Evolutionary conservation across 305 asterid genomes (phyloP).

Genomic region (Solanum hybrid): DNA sequence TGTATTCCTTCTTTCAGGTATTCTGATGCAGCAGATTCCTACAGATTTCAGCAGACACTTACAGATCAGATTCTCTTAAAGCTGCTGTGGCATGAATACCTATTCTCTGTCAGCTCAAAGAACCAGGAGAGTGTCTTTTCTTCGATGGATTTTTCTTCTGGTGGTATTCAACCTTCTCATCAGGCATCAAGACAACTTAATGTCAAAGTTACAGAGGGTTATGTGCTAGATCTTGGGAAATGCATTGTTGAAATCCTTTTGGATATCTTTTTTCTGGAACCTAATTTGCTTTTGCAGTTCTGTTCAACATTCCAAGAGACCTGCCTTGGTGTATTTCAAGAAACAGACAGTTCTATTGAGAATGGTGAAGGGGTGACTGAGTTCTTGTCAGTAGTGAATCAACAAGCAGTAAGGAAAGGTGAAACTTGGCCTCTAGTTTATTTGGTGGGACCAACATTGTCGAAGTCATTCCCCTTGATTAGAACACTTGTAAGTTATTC

Average conservation of each 20-base stretch:
- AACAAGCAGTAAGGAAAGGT: constrained; percentile 58
- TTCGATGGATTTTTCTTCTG: constrained; percentile 28
- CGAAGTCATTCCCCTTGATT: constrained; percentile 45
- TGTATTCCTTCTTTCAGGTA: constrained; percentile 35
- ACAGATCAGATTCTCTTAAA: constrained; percentile 54
- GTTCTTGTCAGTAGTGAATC: constrained; percentile 53
- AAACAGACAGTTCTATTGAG: constrained; percentile 39
- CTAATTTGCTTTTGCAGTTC: constrained; percentile 51
- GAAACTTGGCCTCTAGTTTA: constrained; percentile 82
- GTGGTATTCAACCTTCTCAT: constrained; percentile 27
- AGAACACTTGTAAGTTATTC: constrained; percentile 55
- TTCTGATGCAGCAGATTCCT: constrained; percentile 44
- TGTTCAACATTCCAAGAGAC: constrained; percentile 54
- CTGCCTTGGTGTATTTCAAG: constrained; percentile 52
- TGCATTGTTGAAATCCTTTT: constrained; percentile 76
- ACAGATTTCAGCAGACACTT: constrained; percentile 39
- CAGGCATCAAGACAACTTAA: constrained; percentile 46
- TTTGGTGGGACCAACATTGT: constrained; percentile 70
- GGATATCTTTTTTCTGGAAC: constrained; percentile 40
- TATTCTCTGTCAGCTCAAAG: constrained; percentile 35
- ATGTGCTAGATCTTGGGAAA: constrained; percentile 63
- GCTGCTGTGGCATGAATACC: constrained; percentile 78
- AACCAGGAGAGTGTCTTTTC: constrained; percentile 26
- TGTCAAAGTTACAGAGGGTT: constrained; percentile 38
- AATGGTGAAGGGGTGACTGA: constrained; percentile 43